Evolutionary conservation across 2,329 filamentous ascomycete species (phyloP), one percentile per base, ranked within the genome.

Genomic region (Apiospora pterosperma): DNA sequence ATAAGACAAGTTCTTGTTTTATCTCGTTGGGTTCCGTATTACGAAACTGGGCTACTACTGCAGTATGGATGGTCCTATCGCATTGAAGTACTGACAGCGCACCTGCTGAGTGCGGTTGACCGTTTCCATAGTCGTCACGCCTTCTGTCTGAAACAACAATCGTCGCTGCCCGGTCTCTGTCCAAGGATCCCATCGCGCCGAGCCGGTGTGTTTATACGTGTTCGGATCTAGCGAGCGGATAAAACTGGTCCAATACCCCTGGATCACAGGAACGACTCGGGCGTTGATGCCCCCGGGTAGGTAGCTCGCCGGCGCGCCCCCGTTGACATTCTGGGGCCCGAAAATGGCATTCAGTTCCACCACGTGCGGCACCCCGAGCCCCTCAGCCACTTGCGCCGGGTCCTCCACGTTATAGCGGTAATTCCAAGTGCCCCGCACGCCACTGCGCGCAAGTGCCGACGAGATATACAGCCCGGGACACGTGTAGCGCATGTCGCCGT

Each of bases 171-270:
- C 63, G 34, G 61, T 63, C 14, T 64, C 59, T 28, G 63, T 64
- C 70, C 71, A 76, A 28, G 36, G 63, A 44, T 70, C 67, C 74
- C 74, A 76, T 1, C 16, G 36, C 10, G 73, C 71, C 7, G 73
- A 66, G 6, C 63, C 69, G 10, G 68, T 63, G 7, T 69, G 48
- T 4, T 68, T 67, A 61, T 72, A 66, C 61, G 42, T 65, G 19
- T 93, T 94, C 0, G 91, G 91, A 73, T 94, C 81, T 41, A 87
- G 82, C 0, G 80, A 81, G 31, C 85, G 78, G 66, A 94, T 87
- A 72, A 94, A 94, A 68, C 88, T 91, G 1, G 88, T 86, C 90
- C 90, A 93, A 75, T 93, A 94, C 0, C 81, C 84, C 71, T 92
- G 89, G 34, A 91, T 84, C 0, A 90, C 76, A 0, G 85, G 80